These are phyloP conservation scores for Gryganskiella cystojenkinii DNA, from an alignment of 192 early-diverging fungal genomes.

Conservation along the genomic window DNA sequence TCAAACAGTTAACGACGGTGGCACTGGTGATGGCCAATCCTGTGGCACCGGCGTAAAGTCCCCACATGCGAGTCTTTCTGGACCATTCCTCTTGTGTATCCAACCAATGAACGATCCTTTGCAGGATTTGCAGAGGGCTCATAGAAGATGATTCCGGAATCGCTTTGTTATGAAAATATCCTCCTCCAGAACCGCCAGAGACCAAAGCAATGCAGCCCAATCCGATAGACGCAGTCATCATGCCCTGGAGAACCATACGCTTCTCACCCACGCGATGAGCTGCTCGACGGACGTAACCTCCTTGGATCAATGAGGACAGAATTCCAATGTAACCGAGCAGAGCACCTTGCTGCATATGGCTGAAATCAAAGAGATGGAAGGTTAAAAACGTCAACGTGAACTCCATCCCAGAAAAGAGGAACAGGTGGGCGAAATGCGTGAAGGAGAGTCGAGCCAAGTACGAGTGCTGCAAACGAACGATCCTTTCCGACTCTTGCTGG, in stretches of 20 bases:
- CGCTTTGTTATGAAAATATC: not conserved
- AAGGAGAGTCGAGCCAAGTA: conserved; percentile 63
- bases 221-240: conserved; percentile 74
- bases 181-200: conserved; percentile 30
- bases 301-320: conserved; percentile 88
- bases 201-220: conserved; percentile 67
- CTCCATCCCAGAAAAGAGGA: conserved; percentile 98
- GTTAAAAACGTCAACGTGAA: conserved; percentile 98
- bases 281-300: conserved; percentile 88
- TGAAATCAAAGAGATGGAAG: conserved; percentile 89
- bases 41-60: conserved; percentile 77
- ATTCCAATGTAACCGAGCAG: conserved; percentile 91
- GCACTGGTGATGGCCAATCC: conserved; percentile 92
- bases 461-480: conserved; percentile 47
- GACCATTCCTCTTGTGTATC: conserved; percentile 51
- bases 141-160: not conserved
- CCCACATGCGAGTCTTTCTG: conserved; percentile 39
- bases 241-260: conserved; percentile 80
- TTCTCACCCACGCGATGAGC: conserved; percentile 76
- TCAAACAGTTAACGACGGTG: conserved; percentile 94
- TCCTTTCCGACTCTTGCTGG: conserved; percentile 5
- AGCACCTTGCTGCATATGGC: conserved; percentile 88
- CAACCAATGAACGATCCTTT: conserved; percentile 8
- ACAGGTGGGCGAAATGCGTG: conserved; percentile 89
- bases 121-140: too few relatives aligned